Percentiles rank a stretch among this genome's conserved stretches.
These are phyloP conservation scores for Geotrichum reessii DNA, from an alignment of 1,139 yeast genomes.

Conservation along the genomic window DNA sequence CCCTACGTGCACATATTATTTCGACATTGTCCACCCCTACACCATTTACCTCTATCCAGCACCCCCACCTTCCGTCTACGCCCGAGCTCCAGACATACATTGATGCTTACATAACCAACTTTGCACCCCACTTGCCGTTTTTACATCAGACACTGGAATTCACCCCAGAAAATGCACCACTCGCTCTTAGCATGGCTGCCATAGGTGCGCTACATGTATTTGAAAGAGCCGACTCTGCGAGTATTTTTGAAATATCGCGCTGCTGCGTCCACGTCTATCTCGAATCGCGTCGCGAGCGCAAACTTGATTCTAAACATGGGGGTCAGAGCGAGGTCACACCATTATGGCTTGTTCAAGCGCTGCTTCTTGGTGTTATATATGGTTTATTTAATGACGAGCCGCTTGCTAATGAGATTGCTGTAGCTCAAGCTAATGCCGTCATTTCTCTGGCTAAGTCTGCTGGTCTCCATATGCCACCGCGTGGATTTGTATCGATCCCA, in stretches of 20 bases:
- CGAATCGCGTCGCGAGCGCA: slow-evolving; percentile 50
- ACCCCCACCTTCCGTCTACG: slow-evolving; percentile 57
- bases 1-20: slow-evolving; percentile 58
- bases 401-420: slow-evolving; percentile 65
- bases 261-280: slow-evolving; percentile 70
- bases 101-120: slow-evolving; percentile 63
- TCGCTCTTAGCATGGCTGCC: slow-evolving; percentile 77
- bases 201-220: slow-evolving; percentile 84
- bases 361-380: slow-evolving; percentile 72
- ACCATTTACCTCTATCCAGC: slow-evolving; percentile 49
- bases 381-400: slow-evolving; percentile 76
- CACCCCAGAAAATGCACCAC: slow-evolving; percentile 61
- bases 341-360: slow-evolving; percentile 80
- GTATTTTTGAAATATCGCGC: slow-evolving; percentile 72
- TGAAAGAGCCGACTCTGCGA: slow-evolving; percentile 70
- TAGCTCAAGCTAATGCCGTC: slow-evolving; percentile 70
- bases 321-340: slow-evolving; percentile 51
- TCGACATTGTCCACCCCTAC: slow-evolving; percentile 51
- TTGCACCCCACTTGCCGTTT: slow-evolving; percentile 76
- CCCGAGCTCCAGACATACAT: slow-evolving; percentile 71
- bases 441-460: slow-evolving; percentile 75
- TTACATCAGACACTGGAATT: slow-evolving; percentile 65
- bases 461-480: slow-evolving; percentile 58
- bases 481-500: slow-evolving; percentile 34
- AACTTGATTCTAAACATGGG: slow-evolving; percentile 15